phyloP scores from a whole-genome alignment of 495 filamentous ascomycete species.

The Cudoniella acicularis region DNA sequence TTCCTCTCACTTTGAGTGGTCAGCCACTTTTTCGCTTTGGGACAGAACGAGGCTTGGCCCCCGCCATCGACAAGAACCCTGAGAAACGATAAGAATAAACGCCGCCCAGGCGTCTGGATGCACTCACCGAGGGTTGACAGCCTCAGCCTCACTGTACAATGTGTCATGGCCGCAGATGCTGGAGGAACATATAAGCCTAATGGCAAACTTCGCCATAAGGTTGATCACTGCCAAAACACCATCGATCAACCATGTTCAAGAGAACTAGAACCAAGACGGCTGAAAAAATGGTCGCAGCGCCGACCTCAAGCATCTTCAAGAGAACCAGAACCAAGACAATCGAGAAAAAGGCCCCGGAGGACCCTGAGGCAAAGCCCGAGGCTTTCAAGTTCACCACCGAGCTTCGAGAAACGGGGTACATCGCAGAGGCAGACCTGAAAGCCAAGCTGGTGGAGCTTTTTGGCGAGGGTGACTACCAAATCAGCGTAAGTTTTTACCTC shows the following conservation, averaged over 20 bases:
- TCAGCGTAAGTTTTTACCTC: not conserved
- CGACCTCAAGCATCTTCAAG: not conserved
- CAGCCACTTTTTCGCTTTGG: not conserved
- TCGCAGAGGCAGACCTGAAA: slow-evolving; percentile 1
- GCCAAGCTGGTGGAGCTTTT: not conserved
- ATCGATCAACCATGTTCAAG: too few relatives aligned
- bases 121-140: not conserved
- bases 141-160: not conserved
- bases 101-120: not conserved
- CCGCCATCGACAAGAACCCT: too few relatives aligned
- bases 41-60: not conserved
- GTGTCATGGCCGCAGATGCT: not conserved
- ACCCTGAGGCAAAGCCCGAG: not conserved
- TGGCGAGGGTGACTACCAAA: not conserved
- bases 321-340: not conserved
- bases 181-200: not conserved
- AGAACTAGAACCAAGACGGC: too few relatives aligned
- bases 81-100: not conserved
- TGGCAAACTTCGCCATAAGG: too few relatives aligned
- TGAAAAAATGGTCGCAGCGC: too few relatives aligned
- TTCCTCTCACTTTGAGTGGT: not conserved
- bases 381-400: slow-evolving; percentile 1
- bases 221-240: too few relatives aligned
- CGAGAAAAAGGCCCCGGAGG: not conserved
- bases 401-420: slow-evolving; percentile 2